Evolutionary conservation across 192 early-diverging fungal genomes (phyloP).

Genomic region (Coemansia sp.): DNA sequence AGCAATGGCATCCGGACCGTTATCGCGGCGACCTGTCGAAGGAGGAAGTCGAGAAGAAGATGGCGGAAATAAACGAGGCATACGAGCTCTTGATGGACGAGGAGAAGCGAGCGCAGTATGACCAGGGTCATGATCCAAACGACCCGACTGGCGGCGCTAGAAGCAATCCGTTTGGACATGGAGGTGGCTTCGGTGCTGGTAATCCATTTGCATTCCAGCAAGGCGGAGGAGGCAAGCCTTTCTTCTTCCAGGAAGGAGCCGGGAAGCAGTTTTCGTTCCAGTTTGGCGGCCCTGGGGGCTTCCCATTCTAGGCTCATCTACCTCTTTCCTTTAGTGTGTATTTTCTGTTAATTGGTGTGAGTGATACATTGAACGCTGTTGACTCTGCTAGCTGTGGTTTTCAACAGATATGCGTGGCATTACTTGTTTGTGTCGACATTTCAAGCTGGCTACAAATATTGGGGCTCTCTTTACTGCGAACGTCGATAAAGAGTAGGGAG

Average conservation of each 20-base stretch:
- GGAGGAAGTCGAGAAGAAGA: slow-evolving; percentile 82
- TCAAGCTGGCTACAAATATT: background rate
- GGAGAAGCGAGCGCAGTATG: slow-evolving; percentile 64
- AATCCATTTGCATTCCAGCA: slow-evolving; percentile 56
- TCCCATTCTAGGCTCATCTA: slow-evolving; percentile 36
- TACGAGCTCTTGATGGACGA: slow-evolving; percentile 81
- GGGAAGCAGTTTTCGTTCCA: slow-evolving; percentile 52
- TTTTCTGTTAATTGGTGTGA: background rate
- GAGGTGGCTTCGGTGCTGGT: slow-evolving; percentile 40
- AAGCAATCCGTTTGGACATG: slow-evolving; percentile 31
- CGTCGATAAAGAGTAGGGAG: background rate
- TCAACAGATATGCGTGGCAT: background rate
- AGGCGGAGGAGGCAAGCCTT: slow-evolving; percentile 54
- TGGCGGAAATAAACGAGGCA: slow-evolving; percentile 91
- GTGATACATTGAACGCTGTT: too few species aligned
- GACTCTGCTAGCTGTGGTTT: too few species aligned
- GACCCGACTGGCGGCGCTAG: slow-evolving; percentile 60
- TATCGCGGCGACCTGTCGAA: slow-evolving; percentile 72
- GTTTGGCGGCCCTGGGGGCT: slow-evolving; percentile 51
- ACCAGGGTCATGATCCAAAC: slow-evolving; percentile 78
- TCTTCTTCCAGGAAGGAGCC: slow-evolving; percentile 56
- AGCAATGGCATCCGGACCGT: slow-evolving; percentile 84
- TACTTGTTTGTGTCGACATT: background rate
- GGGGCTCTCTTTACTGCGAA: background rate
- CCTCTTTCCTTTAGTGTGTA: background rate